These are phyloP conservation scores for Coniochaeta hoffmannii DNA, from an alignment of 2,329 filamentous ascomycete genomes.

Conservation along the genomic window DNA sequence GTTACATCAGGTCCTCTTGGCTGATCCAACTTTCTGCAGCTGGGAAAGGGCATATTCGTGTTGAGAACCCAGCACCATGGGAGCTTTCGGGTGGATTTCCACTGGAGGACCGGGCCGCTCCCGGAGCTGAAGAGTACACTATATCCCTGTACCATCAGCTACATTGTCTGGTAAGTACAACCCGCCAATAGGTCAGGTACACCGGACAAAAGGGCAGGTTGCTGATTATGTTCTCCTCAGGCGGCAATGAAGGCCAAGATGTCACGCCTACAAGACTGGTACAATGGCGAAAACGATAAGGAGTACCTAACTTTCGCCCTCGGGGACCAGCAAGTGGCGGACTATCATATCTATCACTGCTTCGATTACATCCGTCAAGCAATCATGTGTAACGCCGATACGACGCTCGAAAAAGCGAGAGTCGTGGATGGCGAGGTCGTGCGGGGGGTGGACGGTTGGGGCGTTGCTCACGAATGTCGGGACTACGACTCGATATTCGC, in stretches of 20 bases:
- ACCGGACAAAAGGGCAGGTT: not conserved
- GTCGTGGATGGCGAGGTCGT: conserved; percentile 5
- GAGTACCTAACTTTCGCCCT: conserved; percentile 12
- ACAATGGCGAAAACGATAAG: conserved; percentile 10
- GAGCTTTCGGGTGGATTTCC: conserved; percentile 10
- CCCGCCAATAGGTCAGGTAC: not conserved
- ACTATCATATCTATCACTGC: conserved; percentile 14
- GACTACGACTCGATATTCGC: conserved; percentile 9
- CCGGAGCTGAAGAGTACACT: conserved; percentile 11
- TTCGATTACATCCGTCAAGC: conserved; percentile 14
- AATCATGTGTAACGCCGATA: conserved; percentile 14
- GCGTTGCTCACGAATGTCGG: conserved; percentile 11
- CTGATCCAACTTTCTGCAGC: conserved; percentile 2
- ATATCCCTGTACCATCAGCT: conserved; percentile 13
- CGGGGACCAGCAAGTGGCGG: conserved; percentile 8
- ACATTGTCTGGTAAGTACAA: conserved; percentile 10
- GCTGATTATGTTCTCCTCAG: not conserved
- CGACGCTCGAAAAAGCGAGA: conserved; percentile 11
- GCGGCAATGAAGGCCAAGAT: conserved; percentile 13
- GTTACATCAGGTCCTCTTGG: not conserved
- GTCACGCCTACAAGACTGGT: conserved; percentile 11
- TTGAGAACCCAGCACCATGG: conserved; percentile 8
- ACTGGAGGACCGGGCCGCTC: not conserved
- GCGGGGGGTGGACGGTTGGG: conserved; percentile 13
- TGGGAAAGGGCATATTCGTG: conserved; percentile 12